Evolutionary conservation across 768 basidiomycete species (phyloP).

Genomic region (Kwoniella dendrophila): DNA sequence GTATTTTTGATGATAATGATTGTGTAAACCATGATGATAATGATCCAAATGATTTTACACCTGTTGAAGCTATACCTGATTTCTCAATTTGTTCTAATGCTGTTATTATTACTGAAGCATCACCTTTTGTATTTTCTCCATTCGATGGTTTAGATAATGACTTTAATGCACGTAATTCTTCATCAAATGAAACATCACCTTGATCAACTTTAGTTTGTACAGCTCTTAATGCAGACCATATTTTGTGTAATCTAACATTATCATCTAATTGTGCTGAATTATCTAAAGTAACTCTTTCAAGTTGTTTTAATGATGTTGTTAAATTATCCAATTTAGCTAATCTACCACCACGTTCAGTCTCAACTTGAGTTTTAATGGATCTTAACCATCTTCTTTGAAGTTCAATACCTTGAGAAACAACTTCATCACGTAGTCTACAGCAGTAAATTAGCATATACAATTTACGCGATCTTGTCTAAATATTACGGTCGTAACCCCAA

Average conservation of each 20-base stretch:
- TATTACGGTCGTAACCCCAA: not conserved
- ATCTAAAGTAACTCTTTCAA: constrained; percentile 87
- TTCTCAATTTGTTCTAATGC: constrained; percentile 63
- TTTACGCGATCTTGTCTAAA: not conserved
- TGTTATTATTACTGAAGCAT: constrained; percentile 77
- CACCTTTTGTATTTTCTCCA: constrained; percentile 64
- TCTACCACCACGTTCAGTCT: constrained; percentile 93
- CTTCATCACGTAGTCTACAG: constrained; percentile 83
- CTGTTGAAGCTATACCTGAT: constrained; percentile 49
- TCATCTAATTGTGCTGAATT: constrained; percentile 89
- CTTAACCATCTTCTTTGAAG: constrained; percentile 95
- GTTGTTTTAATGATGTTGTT: constrained; percentile 81
- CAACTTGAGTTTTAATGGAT: constrained; percentile 92
- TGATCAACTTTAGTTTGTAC: constrained; percentile 68
- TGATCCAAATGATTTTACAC: constrained; percentile 83
- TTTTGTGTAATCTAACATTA: constrained; percentile 83
- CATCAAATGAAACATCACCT: constrained; percentile 76
- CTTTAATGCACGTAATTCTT: constrained; percentile 80
- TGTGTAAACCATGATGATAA: constrained; percentile 87
- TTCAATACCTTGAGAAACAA: constrained; percentile 94
- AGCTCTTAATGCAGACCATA: constrained; percentile 91
- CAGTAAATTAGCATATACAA: constrained; percentile 5
- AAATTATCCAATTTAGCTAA: constrained; percentile 93
- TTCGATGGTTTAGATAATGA: constrained; percentile 61
- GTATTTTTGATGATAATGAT: constrained; percentile 78